Percentiles rank a stretch among this genome's conserved stretches.
Conservation (phyloP, 2,329 filamentous ascomycete genomes). For the Orbilia ellipsospora region DNA sequence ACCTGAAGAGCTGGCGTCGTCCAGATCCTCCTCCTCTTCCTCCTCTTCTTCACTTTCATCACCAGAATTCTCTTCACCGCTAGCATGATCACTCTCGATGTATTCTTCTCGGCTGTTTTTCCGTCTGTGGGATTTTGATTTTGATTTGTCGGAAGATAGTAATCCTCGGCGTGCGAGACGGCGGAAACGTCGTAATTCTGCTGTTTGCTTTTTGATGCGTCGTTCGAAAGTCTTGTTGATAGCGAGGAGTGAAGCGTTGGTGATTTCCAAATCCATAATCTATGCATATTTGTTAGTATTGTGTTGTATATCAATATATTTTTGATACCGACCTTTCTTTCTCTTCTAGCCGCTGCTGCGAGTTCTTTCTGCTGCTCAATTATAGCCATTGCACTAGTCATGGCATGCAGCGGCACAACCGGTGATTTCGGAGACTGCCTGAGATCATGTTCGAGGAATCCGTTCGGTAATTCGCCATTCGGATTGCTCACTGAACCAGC, state of each 20-base stretch:
- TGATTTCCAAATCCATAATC: constrained; percentile 88
- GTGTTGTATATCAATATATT: constrained; percentile 1
- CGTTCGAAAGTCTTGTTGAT: constrained; percentile 94
- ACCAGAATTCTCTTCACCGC: constrained; percentile 62
- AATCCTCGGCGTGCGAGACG: constrained; percentile 85
- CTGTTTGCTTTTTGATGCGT: constrained; percentile 88
- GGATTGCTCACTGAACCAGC: constrained; percentile 37
- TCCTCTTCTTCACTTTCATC: constrained; percentile 63
- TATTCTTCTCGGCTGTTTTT: constrained; percentile 58
- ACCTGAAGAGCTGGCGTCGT: constrained; percentile 63
- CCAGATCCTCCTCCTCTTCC: constrained; percentile 62
- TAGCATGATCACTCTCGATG: constrained; percentile 58
- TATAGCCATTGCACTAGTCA: constrained; percentile 62
- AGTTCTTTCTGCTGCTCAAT: constrained; percentile 76
- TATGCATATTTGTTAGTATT: constrained; percentile 38
- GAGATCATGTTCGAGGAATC: constrained; percentile 7
- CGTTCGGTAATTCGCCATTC: constrained; percentile 26
- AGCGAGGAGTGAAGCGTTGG: constrained; percentile 90
- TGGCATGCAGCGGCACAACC: constrained; percentile 24
- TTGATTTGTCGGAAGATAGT: constrained; percentile 66
- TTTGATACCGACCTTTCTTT: constrained; percentile 77
- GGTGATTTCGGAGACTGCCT: constrained; percentile 52
- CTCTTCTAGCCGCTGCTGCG: constrained; percentile 86
- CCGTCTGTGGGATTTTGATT: constrained; percentile 27
- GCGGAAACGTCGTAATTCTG: constrained; percentile 84